Percentiles rank a stretch among this genome's conserved stretches.
These are phyloP conservation scores for Nannochloropsis oceanica DNA, from an alignment of 108 stramenopile genomes.

Conservation along the genomic window DNA sequence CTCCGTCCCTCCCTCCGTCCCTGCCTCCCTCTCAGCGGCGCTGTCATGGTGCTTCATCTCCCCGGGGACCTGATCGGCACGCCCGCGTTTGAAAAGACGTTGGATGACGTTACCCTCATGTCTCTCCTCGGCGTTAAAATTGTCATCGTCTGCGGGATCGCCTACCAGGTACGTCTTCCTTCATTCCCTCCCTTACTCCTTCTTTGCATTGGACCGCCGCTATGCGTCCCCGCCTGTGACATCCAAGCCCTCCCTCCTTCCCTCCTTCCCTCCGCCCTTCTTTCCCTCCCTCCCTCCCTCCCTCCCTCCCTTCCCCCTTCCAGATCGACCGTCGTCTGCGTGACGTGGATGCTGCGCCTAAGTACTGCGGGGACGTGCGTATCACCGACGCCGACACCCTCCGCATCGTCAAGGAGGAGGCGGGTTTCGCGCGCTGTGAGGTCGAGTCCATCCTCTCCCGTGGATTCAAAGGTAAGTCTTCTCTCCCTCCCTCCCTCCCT, in stretches of 20 bases:
- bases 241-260: not conserved
- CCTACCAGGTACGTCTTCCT: no score
- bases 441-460: conserved; percentile 67
- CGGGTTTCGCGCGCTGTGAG: conserved; percentile 72
- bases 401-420: conserved; percentile 69
- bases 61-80: no score
- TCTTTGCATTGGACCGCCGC: no score
- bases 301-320: not conserved
- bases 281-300: not conserved
- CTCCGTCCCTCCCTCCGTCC: no score
- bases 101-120: no score
- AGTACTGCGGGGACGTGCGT: conserved; percentile 22
- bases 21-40: no score
- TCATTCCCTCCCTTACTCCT: not conserved
- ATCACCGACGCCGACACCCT: conserved; percentile 60
- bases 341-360: conserved; percentile 38
- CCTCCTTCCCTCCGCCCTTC: not conserved
- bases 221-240: not conserved
- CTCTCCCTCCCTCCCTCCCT: no score
- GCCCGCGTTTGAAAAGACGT: no score
- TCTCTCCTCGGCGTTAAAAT: no score
- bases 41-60: no score
- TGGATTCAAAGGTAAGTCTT: conserved; percentile 5
- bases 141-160: no score
- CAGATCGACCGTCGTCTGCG: conserved; percentile 13